Percentiles rank a stretch among this genome's conserved stretches.
phyloP scores from a whole-genome alignment of 306 rosid species.

The Hippophae gyantsensis region DNA sequence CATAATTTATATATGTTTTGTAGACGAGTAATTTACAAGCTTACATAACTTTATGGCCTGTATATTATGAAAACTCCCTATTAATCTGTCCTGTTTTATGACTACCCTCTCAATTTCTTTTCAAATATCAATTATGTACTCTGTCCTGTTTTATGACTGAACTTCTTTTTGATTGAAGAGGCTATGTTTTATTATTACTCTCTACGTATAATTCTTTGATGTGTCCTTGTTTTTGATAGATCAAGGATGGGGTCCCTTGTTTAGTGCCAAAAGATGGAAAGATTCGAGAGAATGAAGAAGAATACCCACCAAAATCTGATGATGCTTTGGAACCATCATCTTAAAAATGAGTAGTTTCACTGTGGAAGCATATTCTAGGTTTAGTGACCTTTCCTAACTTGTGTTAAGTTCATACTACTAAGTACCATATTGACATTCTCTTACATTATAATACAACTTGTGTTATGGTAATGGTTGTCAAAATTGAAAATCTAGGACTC shows the following conservation, averaged over 20 bases:
- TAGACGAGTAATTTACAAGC: too few species aligned
- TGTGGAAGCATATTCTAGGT: conserved; percentile 18
- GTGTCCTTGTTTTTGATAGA: conserved; percentile 28
- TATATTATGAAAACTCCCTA: too few species aligned
- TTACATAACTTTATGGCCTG: too few species aligned
- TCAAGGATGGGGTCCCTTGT: conserved; percentile 69
- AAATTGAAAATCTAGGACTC: too few species aligned
- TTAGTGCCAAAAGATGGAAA: conserved; percentile 76
- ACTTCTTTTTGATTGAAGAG: neutral
- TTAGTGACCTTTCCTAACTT: conserved; percentile 3
- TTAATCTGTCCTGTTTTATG: too few species aligned
- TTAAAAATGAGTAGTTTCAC: conserved; percentile 11
- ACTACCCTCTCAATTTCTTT: too few species aligned
- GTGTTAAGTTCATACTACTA: neutral
- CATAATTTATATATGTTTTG: too few species aligned
- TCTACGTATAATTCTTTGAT: conserved; percentile 10
- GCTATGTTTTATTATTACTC: neutral
- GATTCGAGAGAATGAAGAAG: conserved; percentile 45
- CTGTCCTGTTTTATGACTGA: neutral
- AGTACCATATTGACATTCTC: neutral
- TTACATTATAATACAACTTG: neutral
- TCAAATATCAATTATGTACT: too few species aligned
- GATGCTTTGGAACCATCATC: conserved; percentile 20
- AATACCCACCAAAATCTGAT: conserved; percentile 20
- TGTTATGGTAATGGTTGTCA: too few species aligned